phyloP scores from a whole-genome alignment of 2,329 filamentous ascomycete genomes.

The Neoascochyta sp. region DNA sequence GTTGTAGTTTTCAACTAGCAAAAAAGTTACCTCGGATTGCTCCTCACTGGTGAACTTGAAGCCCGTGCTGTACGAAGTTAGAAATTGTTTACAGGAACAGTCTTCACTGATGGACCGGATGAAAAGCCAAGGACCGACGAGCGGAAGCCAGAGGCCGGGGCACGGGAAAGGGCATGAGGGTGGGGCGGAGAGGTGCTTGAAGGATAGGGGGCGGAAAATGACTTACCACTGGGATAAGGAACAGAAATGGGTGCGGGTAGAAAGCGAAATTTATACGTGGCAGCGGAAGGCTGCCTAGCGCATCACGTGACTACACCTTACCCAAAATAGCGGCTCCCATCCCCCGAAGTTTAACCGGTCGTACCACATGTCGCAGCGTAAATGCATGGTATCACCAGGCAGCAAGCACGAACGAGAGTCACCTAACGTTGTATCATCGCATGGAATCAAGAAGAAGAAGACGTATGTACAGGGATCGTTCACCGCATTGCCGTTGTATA shows the following conservation, averaged over 20 bases:
- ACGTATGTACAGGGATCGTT: too few species aligned
- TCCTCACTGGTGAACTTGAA: constrained; percentile 83
- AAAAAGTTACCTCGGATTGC: constrained; percentile 83
- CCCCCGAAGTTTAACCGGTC: too few species aligned
- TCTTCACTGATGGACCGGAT: constrained; percentile 1
- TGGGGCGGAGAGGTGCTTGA: background rate
- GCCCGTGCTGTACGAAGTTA: constrained; percentile 58
- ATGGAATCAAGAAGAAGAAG: too few species aligned
- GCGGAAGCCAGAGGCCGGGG: too few species aligned
- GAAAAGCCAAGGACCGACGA: too few species aligned
- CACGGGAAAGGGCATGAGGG: too few species aligned
- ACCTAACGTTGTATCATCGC: too few species aligned
- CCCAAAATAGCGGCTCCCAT: too few species aligned
- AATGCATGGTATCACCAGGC: too few species aligned
- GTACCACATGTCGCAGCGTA: too few species aligned
- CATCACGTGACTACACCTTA: background rate
- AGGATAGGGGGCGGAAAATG: background rate
- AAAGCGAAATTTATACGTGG: background rate
- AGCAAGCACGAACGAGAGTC: too few species aligned
- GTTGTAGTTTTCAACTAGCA: constrained; percentile 86
- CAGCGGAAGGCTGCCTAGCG: background rate
- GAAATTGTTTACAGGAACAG: background rate
- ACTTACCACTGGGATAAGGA: constrained; percentile 11
- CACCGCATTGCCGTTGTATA: too few species aligned
- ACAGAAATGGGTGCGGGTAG: background rate